A percentile compares a stretch with the other conserved stretches of the same genome.
Evolutionary conservation across 352 stramenopile genomes (phyloP).

Genomic region (Pythium volutum): DNA sequence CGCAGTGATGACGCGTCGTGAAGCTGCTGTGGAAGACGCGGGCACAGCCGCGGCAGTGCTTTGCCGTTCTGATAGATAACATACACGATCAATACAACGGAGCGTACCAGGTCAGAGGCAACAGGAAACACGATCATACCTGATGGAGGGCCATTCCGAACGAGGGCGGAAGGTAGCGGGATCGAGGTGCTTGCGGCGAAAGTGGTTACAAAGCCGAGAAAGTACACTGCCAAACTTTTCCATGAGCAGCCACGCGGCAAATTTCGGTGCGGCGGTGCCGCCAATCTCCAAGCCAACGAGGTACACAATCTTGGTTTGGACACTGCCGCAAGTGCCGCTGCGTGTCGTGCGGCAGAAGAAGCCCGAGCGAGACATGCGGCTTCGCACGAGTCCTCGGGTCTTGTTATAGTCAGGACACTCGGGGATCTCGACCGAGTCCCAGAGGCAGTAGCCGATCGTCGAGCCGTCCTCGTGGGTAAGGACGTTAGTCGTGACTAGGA

Average conservation of each 20-base stretch:
- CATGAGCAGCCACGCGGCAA: slow-evolving; percentile 40
- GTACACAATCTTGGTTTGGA: slow-evolving; percentile 58
- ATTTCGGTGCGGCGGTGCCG: slow-evolving; percentile 25
- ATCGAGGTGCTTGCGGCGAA: slow-evolving; percentile 46
- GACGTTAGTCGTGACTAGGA: slow-evolving; percentile 34
- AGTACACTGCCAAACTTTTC: slow-evolving; percentile 45
- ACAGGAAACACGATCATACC: slow-evolving; percentile 30
- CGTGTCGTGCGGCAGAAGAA: slow-evolving; percentile 35
- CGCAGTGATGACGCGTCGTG: slow-evolving; percentile 47
- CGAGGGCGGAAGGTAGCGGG: slow-evolving; percentile 49
- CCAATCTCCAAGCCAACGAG: slow-evolving; percentile 43
- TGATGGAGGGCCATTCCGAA: slow-evolving; percentile 36
- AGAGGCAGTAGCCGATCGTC: slow-evolving; percentile 58
- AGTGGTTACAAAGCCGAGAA: slow-evolving; percentile 40
- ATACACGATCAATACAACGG: not conserved
- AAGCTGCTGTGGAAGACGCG: slow-evolving; percentile 34
- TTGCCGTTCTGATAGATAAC: slow-evolving; percentile 16
- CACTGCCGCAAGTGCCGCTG: not conserved
- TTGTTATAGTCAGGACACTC: slow-evolving; percentile 19
- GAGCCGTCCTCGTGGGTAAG: slow-evolving; percentile 36
- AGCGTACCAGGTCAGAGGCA: not conserved
- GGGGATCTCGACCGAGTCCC: slow-evolving; percentile 46
- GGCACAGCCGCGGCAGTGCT: slow-evolving; percentile 33
- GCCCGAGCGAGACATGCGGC: slow-evolving; percentile 48
- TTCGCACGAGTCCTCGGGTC: slow-evolving; percentile 24